A percentile compares a stretch with the other conserved stretches of the same genome.
phyloP scores from a whole-genome alignment of 768 basidiomycete species.

The Lactifluus subvellereus region DNA sequence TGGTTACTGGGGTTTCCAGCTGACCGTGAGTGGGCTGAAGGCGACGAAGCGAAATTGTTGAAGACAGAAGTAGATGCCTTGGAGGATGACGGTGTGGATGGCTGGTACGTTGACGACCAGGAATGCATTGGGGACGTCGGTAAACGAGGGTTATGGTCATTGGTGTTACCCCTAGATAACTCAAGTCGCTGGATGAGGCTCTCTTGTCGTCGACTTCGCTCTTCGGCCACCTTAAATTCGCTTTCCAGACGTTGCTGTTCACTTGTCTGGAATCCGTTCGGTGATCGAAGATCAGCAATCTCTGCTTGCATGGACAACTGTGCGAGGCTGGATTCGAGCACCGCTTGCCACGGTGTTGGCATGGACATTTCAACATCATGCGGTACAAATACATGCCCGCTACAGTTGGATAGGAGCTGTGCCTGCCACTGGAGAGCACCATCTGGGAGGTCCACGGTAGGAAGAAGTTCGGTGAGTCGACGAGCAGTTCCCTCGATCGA shows the following conservation, averaged over 20 bases:
- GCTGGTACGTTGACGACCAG: not conserved
- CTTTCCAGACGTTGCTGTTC: constrained; percentile 24
- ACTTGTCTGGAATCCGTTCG: constrained; percentile 16
- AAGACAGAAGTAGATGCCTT: not conserved
- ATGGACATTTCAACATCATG: constrained; percentile 26
- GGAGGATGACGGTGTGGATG: not conserved
- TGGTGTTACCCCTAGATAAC: not conserved
- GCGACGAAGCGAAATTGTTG: not conserved
- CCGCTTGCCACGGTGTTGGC: constrained; percentile 30
- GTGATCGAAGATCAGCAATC: constrained; percentile 25
- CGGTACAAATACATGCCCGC: constrained; percentile 50
- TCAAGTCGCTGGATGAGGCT: not conserved
- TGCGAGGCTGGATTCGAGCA: constrained; percentile 47
- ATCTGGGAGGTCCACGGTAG: constrained; percentile 44
- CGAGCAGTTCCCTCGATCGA: constrained; percentile 40
- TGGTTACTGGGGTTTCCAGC: not conserved
- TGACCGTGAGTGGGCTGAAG: no score
- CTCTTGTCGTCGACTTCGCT: constrained; percentile 12
- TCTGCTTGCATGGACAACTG: constrained; percentile 41
- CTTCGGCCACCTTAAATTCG: constrained; percentile 19
- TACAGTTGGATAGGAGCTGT: constrained; percentile 54
- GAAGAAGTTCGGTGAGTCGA: constrained; percentile 44
- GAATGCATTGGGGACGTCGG: not conserved
- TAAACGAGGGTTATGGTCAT: not conserved
- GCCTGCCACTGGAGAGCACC: constrained; percentile 55